Conservation (phyloP, 1,139 yeast genomes). For the Hemisphaericaspora xylanilytica region DNA sequence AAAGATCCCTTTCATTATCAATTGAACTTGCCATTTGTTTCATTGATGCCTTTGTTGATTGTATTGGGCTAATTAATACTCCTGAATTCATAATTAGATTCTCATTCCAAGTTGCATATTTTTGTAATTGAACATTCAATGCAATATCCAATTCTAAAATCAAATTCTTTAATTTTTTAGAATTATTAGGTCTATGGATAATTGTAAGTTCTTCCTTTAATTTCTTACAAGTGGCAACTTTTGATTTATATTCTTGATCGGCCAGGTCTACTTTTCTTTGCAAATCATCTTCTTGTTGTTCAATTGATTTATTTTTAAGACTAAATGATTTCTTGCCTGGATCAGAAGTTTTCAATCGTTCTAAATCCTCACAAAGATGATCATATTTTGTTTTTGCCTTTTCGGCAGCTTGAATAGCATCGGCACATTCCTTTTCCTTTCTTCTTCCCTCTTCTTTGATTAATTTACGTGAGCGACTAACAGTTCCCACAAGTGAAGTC, state of each 20-base stretch:
- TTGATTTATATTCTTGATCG: conserved; percentile 79
- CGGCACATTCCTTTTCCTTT: conserved; percentile 79
- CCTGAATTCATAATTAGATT: conserved; percentile 82
- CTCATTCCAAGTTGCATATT: conserved; percentile 85
- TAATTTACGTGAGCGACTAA: conserved; percentile 67
- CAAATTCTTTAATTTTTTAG: conserved; percentile 70
- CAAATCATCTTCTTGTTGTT: conserved; percentile 91
- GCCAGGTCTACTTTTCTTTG: conserved; percentile 77
- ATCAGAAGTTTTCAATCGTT: conserved; percentile 74
- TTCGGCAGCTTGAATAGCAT: conserved; percentile 79
- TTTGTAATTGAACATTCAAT: conserved; percentile 80
- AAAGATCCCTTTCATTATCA: conserved; percentile 80
- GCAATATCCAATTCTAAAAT: conserved; percentile 88
- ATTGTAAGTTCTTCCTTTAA: conserved; percentile 70
- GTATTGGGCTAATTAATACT: conserved; percentile 73
- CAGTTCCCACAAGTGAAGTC: conserved; percentile 64
- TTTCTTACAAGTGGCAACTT: conserved; percentile 70
- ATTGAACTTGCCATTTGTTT: conserved; percentile 70
- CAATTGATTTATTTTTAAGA: conserved; percentile 71
- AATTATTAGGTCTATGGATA: conserved; percentile 74
- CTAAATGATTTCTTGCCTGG: conserved; percentile 82
- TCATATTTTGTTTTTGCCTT: conserved; percentile 83
- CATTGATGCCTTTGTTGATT: conserved; percentile 59
- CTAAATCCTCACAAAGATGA: conserved; percentile 82
- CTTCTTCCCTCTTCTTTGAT: conserved; percentile 80